Percentiles rank a stretch among this genome's conserved stretches.
Evolutionary conservation across 2,329 filamentous ascomycete species (phyloP).

Genomic region (Talaromyces sp.): DNA sequence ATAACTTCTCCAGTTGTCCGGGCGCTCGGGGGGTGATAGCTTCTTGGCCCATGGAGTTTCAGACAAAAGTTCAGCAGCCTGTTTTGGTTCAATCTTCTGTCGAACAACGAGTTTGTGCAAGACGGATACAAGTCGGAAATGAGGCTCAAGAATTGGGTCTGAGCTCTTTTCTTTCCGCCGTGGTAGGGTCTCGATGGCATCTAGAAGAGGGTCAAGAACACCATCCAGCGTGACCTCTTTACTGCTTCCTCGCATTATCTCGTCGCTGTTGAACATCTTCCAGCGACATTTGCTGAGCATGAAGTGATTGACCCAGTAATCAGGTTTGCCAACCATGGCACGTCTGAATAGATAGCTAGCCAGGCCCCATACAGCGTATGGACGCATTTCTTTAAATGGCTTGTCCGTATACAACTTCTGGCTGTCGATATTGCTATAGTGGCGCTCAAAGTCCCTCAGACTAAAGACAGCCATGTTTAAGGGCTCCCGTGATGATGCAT

Average conservation of each 20-base stretch:
- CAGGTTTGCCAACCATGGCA: slow-evolving; percentile 54
- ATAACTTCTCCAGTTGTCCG: slow-evolving; percentile 55
- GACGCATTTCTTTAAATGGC: slow-evolving; percentile 53
- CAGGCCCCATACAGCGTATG: slow-evolving; percentile 61
- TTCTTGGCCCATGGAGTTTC: slow-evolving; percentile 53
- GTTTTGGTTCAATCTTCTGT: slow-evolving; percentile 38
- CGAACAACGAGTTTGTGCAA: slow-evolving; percentile 65
- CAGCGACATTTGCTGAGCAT: slow-evolving; percentile 67
- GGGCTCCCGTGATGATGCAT: slow-evolving; percentile 63
- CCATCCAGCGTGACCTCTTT: slow-evolving; percentile 36
- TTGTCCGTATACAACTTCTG: slow-evolving; percentile 53
- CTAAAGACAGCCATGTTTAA: slow-evolving; percentile 63
- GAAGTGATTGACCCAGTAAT: slow-evolving; percentile 63
- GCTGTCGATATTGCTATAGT: slow-evolving; percentile 50
- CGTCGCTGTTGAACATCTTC: slow-evolving; percentile 59
- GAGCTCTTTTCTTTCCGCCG: slow-evolving; percentile 53
- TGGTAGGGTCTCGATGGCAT: slow-evolving; percentile 58
- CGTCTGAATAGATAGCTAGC: slow-evolving; percentile 56
- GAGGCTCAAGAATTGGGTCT: slow-evolving; percentile 82
- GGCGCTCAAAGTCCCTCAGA: slow-evolving; percentile 56
- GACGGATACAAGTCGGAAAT: slow-evolving; percentile 83
- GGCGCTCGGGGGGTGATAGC: slow-evolving; percentile 42
- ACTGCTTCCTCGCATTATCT: slow-evolving; percentile 30
- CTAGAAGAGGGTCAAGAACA: slow-evolving; percentile 53
- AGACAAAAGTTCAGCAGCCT: slow-evolving; percentile 47